Percentiles rank a stretch among this genome's conserved stretches.
These are phyloP conservation scores for Lipomyces yamadae DNA, from an alignment of 805 yeast genomes.

Conservation along the genomic window DNA sequence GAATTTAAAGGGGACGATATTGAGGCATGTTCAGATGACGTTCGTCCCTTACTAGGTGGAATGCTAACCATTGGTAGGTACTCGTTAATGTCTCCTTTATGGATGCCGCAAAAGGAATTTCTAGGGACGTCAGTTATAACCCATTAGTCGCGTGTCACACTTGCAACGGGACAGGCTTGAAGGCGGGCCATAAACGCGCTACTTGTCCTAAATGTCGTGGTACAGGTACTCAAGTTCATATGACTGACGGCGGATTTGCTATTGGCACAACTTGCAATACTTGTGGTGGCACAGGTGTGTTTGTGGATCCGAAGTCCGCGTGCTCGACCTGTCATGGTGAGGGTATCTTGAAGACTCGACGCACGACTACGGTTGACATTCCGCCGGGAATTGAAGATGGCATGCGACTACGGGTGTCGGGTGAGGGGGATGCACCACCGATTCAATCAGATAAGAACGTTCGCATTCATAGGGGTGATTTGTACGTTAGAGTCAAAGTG, in stretches of 20 bases:
- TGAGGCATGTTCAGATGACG: constrained; percentile 18
- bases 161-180: constrained; percentile 86
- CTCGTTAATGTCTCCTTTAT: constrained; percentile 75
- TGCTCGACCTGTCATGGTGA: constrained; percentile 87
- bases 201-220: constrained; percentile 92
- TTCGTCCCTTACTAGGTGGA: background rate
- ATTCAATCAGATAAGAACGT: constrained; percentile 70
- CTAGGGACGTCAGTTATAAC: constrained; percentile 67
- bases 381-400: constrained; percentile 92
- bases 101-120: constrained; percentile 83
- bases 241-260: constrained; percentile 90
- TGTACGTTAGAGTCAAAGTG: constrained; percentile 80
- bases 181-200: constrained; percentile 69
- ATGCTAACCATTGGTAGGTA: constrained; percentile 45
- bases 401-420: constrained; percentile 77
- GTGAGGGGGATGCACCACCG: constrained; percentile 80
- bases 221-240: constrained; percentile 85
- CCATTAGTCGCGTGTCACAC: constrained; percentile 76
- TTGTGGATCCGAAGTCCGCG: constrained; percentile 65
- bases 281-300: constrained; percentile 90
- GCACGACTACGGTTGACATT: constrained; percentile 77
- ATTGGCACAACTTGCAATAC: constrained; percentile 90
- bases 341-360: constrained; percentile 73
- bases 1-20: constrained; percentile 89
- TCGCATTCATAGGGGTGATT: constrained; percentile 78